Evolutionary conservation across 805 yeast genomes (phyloP).

Genomic region (Zygosaccharomyces rouxii): DNA sequence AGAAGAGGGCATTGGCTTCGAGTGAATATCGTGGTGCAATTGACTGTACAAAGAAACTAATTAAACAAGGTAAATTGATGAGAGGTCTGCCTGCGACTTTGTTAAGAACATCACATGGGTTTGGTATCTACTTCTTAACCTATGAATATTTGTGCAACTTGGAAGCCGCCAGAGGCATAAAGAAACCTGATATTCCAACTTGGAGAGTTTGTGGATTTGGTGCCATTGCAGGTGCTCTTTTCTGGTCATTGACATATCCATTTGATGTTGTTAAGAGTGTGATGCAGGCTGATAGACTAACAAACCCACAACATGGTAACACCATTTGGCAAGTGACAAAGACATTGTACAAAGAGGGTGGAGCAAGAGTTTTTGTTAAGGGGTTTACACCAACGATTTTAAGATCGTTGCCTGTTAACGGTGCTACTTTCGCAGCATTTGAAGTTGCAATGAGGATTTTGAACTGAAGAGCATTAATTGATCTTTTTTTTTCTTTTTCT

Average conservation of each 20-base stretch:
- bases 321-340: constrained; percentile 52
- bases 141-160: constrained; percentile 81
- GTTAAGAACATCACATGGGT: constrained; percentile 79
- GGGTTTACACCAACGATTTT: constrained; percentile 90
- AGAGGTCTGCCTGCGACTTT: constrained; percentile 82
- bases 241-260: constrained; percentile 86
- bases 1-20: constrained; percentile 36
- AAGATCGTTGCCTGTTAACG: constrained; percentile 98
- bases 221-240: constrained; percentile 81
- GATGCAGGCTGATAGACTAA: constrained; percentile 50
- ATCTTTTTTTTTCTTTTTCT: not conserved
- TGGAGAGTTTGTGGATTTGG: constrained; percentile 86
- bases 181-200: constrained; percentile 73
- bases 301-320: constrained; percentile 51
- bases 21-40: constrained; percentile 53
- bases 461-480: not conserved
- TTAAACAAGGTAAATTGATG: constrained; percentile 56
- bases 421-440: constrained; percentile 92
- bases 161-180: constrained; percentile 37
- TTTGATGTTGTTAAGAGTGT: constrained; percentile 87
- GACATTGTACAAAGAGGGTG: constrained; percentile 52
- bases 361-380: constrained; percentile 74
- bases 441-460: constrained; percentile 77
- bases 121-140: constrained; percentile 83
- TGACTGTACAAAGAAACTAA: constrained; percentile 45